Percentiles rank a stretch among this genome's conserved stretches.
Conservation (phyloP, 148 eudicot species). For the Spergularia marina region DNA sequence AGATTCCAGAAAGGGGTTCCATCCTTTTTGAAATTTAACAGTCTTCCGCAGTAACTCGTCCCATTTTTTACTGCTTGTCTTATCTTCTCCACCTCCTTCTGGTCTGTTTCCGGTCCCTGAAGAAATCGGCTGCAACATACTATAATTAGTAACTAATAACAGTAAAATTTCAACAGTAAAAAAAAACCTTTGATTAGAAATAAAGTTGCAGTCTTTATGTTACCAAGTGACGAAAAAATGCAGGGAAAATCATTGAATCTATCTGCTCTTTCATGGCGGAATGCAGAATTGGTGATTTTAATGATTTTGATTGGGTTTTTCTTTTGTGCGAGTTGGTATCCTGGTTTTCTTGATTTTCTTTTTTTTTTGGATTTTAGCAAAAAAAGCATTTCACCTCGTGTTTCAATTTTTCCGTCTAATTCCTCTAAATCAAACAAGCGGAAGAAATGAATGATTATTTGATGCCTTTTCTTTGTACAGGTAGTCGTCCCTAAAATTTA, state of each 20-base stretch:
- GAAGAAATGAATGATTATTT: no score
- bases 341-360: no score
- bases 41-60: conserved; percentile 85
- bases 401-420: no score
- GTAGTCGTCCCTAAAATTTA: no score
- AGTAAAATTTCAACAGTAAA: neutral
- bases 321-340: no score
- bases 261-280: no score
- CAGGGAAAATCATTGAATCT: no score
- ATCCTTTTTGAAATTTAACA: conserved; percentile 86
- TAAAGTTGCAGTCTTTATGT: neutral
- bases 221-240: neutral
- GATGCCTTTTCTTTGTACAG: no score
- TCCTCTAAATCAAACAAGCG: no score
- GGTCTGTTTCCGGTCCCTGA: conserved; percentile 91
- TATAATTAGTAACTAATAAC: neutral
- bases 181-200: neutral
- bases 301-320: neutral
- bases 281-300: no score
- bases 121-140: conserved; percentile 70
- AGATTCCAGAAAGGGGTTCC: conserved; percentile 99
- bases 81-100: conserved; percentile 74
- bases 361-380: no score
- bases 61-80: conserved; percentile 69
- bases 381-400: no score